Evolutionary conservation across 78 protist species (phyloP), one percentile per base, ranked within the genome.

Genomic region (Dictyostelium brefeldianum): DNA sequence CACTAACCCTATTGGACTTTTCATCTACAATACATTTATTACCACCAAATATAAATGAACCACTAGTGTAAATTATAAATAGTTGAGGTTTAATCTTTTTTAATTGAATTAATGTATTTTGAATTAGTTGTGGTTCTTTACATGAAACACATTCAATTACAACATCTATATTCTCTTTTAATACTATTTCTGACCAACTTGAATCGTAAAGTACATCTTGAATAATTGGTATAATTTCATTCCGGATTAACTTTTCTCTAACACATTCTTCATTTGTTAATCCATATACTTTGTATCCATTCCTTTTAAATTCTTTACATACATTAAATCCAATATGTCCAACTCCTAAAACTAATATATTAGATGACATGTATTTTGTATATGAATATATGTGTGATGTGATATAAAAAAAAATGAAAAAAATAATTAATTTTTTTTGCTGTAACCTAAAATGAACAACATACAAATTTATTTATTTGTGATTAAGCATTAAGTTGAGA

Each of bases 161-260:
- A 7, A 67, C 36, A 17, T 67, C 75, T 27, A 67, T 67, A 4
- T 51, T 8, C 9, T 31, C 41, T 31, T 15, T 5, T 31, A 15
- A 31, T 2, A 31, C 48, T 17, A 31, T 12, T 27, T 8, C 22
- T 27, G 15, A 14, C 75, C 75, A 67, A 27, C 18, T 67, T 27
- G 22, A 15, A 4, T 31, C 41, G 31, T 67, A 18, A 31, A 20
- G 12, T 5, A 67, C 11, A 67, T 67, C 75, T 12, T 22, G 6
- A 29, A 67, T 67, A 67, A 67, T 67, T 67, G 75, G 75, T 67
- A 67, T 67, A 6, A 67, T 67, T 67, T 67, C 75, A 67, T 67
- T 67, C 31, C 22, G 27, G 1, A 27, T 25, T 43, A 67, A 29
- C 31, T 67, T 67, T 31, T 29, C 15, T 31, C 48, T 67, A 67